Base-by-base conservation (phyloP, 495 filamentous ascomycete species). In the Penicillium paradoxum region DNA sequence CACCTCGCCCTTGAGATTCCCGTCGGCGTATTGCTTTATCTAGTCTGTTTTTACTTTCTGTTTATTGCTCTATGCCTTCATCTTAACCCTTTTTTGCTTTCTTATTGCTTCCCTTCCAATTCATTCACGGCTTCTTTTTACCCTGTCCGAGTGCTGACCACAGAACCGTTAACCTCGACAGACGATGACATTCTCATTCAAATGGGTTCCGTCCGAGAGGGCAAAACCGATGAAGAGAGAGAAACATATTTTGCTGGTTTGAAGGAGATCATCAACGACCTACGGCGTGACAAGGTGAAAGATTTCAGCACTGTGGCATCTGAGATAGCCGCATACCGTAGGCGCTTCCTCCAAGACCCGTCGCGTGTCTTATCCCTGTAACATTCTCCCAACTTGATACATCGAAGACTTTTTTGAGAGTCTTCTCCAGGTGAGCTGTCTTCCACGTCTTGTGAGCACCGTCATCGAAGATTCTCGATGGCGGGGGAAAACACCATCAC, bases 121-220 rank as follows among this genome's bases (percentile, higher is more conserved):
- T 29, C 46, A 21, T 58, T 30, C 21, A 41, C 54, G 19, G 45
- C 9, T 48, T 49, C 53, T 61, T 66, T 62, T 44, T 57, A 9
- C 72, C 65, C 67, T 65, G 69, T 72, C 64, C 73, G 64, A 69
- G 76, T 74, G 71, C 84, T 88, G 78, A 90, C 84, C 67, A 67
- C 72, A 73, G 70, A 66, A 63, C 68, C 68, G 69, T 73, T 79
- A 71, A 73, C 69, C 39, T 66, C 54, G 66, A 55, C 75, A 96
- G 91, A 95, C 80, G 87, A 93, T 66, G 84, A 86, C 62, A 87
- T 96, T 43, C 84, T 96, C 43, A 77, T 90, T 50, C 82, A 95
- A 54, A 82, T 97, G 62, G 90, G 90, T 54, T 82, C 83, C 27
- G 70, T 83, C 47, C 77, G 78, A 45, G 89, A 91, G 60, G 84